Base-by-base conservation (phyloP, 2,329 filamentous ascomycete genomes). In the Diplodia intermedia region DNA sequence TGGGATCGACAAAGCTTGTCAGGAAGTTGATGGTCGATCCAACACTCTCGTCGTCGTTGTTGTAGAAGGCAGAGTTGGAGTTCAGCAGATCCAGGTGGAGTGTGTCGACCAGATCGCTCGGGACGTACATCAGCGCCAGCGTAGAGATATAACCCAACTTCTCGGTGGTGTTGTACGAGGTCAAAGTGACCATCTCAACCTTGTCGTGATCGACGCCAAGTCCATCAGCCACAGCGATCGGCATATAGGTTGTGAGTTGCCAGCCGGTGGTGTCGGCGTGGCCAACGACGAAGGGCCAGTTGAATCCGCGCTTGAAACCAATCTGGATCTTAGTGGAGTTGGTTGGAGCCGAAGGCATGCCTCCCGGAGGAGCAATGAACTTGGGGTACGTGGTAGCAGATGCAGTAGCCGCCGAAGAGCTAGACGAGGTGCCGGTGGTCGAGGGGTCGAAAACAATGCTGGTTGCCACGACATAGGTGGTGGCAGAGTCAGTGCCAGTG, bases 201-300 rank as follows among this genome's bases (percentile, higher is more conserved):
- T 90, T 82, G 20, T 83, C 73, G 7, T 69, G 50, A 4, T 72
- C 73, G 65, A 84, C 77, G 65, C 78, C 78, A 11, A 97, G 82
- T 53, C 87, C 90, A 71, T 90, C 86, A 2, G 86, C 82, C 61
- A 97, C 84, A 71, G 91, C 92, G 65, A 83, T 73, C 0, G 93
- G 93, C 4, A 97, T 83, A 71, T 88, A 91, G 65, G 87, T 81
- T 82, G 97, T 97, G 74, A 99, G 92, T 79, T 98, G 94, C 49
- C 88, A 88, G 5, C 92, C 91, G 20, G 93, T 68, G 12, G 66
- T 91, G 71, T 90, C 85, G 15, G 88, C 84, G 70, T 90, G 88
- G 26, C 82, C 83, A 12, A 90, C 89, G 33, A 98, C 91, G 76
- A 96, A 97, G 9, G 86, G 82, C 79, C 95, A 99, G 81, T 96